Conservation (phyloP, 164 flowering plant genomes). For the Chloranthus sessilifolius region DNA sequence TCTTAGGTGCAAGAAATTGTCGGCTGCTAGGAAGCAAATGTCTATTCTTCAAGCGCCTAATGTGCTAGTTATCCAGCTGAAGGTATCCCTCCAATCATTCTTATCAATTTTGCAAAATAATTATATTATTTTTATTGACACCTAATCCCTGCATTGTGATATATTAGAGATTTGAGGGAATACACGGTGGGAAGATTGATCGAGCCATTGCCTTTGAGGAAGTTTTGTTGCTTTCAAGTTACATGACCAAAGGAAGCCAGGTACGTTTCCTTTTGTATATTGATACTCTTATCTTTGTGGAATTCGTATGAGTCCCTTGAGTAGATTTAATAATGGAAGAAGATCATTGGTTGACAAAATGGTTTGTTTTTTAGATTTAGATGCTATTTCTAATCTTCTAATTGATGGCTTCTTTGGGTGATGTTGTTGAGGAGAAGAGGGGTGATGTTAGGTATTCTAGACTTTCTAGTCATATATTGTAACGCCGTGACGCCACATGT, state of each 20-base stretch:
- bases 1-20: conserved; percentile 80
- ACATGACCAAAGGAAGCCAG: conserved; percentile 84
- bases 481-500: too few species aligned
- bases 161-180: conserved; percentile 84
- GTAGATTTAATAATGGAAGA: too few species aligned
- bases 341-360: too few species aligned
- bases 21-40: conserved; percentile 90
- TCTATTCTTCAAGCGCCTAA: conserved; percentile 85
- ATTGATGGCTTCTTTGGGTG: too few species aligned
- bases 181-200: conserved; percentile 80
- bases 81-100: conserved; percentile 37
- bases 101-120: too few species aligned
- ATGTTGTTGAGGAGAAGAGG: too few species aligned
- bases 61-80: conserved; percentile 90
- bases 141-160: background rate
- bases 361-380: too few species aligned
- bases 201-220: conserved; percentile 78
- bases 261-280: conserved; percentile 37
- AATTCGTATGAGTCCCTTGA: too few species aligned
- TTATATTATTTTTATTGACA: background rate
- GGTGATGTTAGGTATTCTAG: too few species aligned
- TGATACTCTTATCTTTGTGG: too few species aligned
- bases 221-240: conserved; percentile 67
- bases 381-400: too few species aligned
- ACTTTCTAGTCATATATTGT: too few species aligned